A percentile compares a stretch with the other conserved stretches of the same genome.
phyloP scores from a whole-genome alignment of 805 yeast genomes.

The Candida nitratophila region DNA sequence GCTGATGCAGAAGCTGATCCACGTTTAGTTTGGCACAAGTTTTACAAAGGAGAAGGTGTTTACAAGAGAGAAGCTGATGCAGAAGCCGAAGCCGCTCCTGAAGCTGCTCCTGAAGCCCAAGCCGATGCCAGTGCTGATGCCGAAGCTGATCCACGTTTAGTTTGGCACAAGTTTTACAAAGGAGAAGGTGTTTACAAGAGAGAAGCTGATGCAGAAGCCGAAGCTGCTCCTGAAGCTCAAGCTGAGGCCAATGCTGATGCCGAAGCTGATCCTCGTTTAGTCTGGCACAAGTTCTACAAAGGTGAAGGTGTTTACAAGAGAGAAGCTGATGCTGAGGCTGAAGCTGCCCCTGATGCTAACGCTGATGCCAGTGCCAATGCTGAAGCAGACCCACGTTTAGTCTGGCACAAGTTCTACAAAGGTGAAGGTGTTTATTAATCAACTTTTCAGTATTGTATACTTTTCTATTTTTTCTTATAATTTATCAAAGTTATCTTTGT shows the following conservation, averaged over 20 bases:
- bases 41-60: conserved; percentile 7
- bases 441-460: too few relatives aligned
- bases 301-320: conserved; percentile 19
- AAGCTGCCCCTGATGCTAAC: conserved; percentile 7
- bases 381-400: not conserved
- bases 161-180: conserved; percentile 5
- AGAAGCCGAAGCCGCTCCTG: conserved; percentile 13
- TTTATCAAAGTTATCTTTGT: too few relatives aligned
- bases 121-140: conserved; percentile 12
- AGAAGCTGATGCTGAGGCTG: conserved; percentile 24
- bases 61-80: conserved; percentile 25
- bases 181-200: conserved; percentile 19
- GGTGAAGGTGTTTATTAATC: too few relatives aligned
- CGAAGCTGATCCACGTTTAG: conserved; percentile 7
- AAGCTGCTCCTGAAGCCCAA: conserved; percentile 20
- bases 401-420: conserved; percentile 1
- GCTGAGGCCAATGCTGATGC: conserved; percentile 18
- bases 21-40: conserved; percentile 5
- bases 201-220: conserved; percentile 23
- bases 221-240: conserved; percentile 11
- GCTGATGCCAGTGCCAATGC: conserved; percentile 18
- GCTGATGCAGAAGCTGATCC: conserved; percentile 12
- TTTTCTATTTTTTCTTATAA: too few relatives aligned
- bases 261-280: conserved; percentile 6
- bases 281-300: conserved; percentile 3